Conservation (phyloP, 768 basidiomycete genomes). For the Boletellus emodensis region DNA sequence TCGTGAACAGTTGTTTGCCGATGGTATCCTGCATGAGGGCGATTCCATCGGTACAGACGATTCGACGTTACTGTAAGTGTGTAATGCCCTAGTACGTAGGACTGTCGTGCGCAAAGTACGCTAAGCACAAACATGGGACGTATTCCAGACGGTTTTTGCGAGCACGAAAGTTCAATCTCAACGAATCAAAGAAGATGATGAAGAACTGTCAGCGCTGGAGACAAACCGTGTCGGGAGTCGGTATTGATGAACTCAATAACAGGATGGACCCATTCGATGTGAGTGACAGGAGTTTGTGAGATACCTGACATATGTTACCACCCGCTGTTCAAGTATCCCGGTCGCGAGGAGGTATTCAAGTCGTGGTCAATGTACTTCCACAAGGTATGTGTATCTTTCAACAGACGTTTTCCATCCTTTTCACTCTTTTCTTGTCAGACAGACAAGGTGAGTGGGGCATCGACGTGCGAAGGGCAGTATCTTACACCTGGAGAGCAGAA, state of each 20-base stretch:
- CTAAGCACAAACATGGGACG: constrained; percentile 2
- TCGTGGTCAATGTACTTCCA: constrained; percentile 80
- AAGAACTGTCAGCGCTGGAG: constrained; percentile 67
- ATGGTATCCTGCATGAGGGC: constrained; percentile 55
- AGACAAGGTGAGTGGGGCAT: constrained; percentile 51
- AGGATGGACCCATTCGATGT: constrained; percentile 69
- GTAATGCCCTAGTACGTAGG: neutral
- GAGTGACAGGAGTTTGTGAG: constrained; percentile 25
- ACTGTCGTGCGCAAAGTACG: neutral
- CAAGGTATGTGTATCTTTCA: constrained; percentile 44
- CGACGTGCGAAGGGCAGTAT: neutral
- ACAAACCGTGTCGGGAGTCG: constrained; percentile 55
- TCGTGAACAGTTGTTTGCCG: constrained; percentile 46
- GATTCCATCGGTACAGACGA: constrained; percentile 61
- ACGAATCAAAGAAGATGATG: constrained; percentile 61
- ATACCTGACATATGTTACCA: neutral
- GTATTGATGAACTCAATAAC: constrained; percentile 61
- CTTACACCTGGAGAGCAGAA: constrained; percentile 35
- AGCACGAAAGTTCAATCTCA: constrained; percentile 61
- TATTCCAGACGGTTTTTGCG: constrained; percentile 64
- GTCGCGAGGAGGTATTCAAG: constrained; percentile 63
- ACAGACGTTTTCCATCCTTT: neutral
- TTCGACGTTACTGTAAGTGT: constrained; percentile 53
- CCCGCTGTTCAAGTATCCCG: constrained; percentile 51
- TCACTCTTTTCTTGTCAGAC: constrained; percentile 36